Base-by-base conservation (phyloP, 164 flowering plant genomes). In the Tetracentron sinense region DNA sequence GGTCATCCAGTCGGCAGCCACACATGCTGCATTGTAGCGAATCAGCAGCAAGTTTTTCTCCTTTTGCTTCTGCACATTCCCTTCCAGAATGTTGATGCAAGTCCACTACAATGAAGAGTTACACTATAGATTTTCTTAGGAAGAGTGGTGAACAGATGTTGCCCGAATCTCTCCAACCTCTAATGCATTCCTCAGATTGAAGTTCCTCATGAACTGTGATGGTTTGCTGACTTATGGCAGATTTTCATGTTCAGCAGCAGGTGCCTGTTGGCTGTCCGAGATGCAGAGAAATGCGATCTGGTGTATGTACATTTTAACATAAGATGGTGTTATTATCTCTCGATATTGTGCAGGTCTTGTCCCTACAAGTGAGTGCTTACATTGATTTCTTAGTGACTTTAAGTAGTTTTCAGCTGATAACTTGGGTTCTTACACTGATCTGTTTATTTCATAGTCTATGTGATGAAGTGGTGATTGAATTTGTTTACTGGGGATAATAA, bases 31-130 rank as follows among this genome's bases (percentile, higher is more conserved):
- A 75, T 63, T 78, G 67, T 54, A 86, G 91, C 51, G 97, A 81
- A 58, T 90, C 98, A 22, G 85, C 93, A 31, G 66, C 86, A 49
- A 91, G 87, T 69, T 75, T 88, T 56, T 88, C 97, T 47, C 92
- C 98, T 21, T 83, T 76, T 72, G 78, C 86, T 56, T 95, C 97
- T 54, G 86, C 97, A 55, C 90, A 88, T 2, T 92, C 97, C 27
- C 89, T 92, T 63, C 96, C 99, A 4, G 96, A 79, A 17, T 86
- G 96, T 62, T 85, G 81, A 86, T 44, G 6, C 33, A 22, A 54
- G 20, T 2, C 23, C 12, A 14, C 0, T 16, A 14, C 17, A n/a
- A n/a, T n/a, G n/a, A n/a, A n/a, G n/a, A n/a, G n/a, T n/a, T n/a
- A n/a, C n/a, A n/a, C n/a, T n/a, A n/a, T n/a, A n/a, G n/a, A n/a